Base-by-base conservation (phyloP, 306 rosid genomes). In the Fragaria iinumae region DNA sequence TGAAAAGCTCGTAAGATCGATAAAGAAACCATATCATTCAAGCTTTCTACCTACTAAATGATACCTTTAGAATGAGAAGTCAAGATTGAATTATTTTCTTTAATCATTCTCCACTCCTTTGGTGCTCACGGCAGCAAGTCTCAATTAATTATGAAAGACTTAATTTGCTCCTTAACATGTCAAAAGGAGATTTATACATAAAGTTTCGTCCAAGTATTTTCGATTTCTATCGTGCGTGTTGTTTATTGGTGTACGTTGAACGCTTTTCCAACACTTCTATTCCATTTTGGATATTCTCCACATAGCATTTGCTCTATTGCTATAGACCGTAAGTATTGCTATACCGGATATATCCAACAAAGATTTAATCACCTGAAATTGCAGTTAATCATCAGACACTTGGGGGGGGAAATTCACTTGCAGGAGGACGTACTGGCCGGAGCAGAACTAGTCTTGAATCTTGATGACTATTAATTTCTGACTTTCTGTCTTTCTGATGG, bases 51-150 rank as follows among this genome's bases (percentile, higher is more conserved):
- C 63, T 23, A 39, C 38, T 43, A 56, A 23, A 14, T 73, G 38
- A 56, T n/a, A 4, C 39, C 77, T 55, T 55, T 72, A 21, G 14
- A 8, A 41, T 7, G 67, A 23, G 57, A 76, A 76, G 80, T 76
- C 80, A 76, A 76, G 66, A 21, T 36, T 45, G 72, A n/a, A 36
- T n/a, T 38, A n/a, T 5, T 36, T 47, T 75, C 38, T 64, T 47
- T 36, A 38, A 16, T 52, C 53, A 49, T 66, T 52, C 80, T 52
- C 43, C 74, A 66, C 55, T 67, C 44, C 11, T 66, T 66, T 66
- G 25, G n/a, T 62, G 9, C 68, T 63, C 68, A 63, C 11, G 44
- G 68, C n/a, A 63, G 68, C n/a, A 63, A 14, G 44, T 32, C 16
- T 16, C 21, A 32, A 20, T 63, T 16, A 7, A 32, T 63, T 14